phyloP scores from a whole-genome alignment of 768 basidiomycete species.

The Kondoa malvinella region DNA sequence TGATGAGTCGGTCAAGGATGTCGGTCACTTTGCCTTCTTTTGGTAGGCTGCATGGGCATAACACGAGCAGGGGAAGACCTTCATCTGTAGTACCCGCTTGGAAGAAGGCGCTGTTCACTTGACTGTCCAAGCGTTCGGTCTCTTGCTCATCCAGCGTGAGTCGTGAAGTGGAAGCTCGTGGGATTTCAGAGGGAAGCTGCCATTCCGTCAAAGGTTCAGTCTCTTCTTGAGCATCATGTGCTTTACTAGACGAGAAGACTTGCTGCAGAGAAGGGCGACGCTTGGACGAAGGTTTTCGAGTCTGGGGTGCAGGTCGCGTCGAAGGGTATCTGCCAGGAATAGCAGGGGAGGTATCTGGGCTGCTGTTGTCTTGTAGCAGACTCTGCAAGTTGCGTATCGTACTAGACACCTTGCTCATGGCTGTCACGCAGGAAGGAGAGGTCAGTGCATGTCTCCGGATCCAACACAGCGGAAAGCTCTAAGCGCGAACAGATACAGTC shows the following conservation, averaged over 20 bases:
- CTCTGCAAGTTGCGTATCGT: neutral
- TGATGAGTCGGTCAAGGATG: neutral
- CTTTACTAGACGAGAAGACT: too few relatives aligned
- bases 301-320: neutral
- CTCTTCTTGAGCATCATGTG: too few relatives aligned
- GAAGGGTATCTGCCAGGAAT: neutral
- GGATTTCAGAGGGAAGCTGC: neutral
- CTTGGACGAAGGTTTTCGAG: neutral
- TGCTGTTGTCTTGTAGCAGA: neutral
- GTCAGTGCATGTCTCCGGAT: too few relatives aligned
- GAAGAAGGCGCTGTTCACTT: neutral
- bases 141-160: neutral
- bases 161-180: neutral
- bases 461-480: too few relatives aligned
- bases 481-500: too few relatives aligned
- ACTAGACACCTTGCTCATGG: neutral
- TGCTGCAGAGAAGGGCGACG: neutral
- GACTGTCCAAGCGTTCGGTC: neutral
- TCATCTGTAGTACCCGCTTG: neutral
- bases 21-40: neutral
- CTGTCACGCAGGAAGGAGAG: neutral
- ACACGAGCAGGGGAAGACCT: slow-evolving; percentile 8
- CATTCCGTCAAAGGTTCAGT: too few relatives aligned
- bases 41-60: slow-evolving; percentile 15
- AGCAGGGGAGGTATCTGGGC: neutral